A percentile compares a stretch with the other conserved stretches of the same genome.
Evolutionary conservation across 2,329 filamentous ascomycete species (phyloP).

Genomic region (Capronia epimyces): DNA sequence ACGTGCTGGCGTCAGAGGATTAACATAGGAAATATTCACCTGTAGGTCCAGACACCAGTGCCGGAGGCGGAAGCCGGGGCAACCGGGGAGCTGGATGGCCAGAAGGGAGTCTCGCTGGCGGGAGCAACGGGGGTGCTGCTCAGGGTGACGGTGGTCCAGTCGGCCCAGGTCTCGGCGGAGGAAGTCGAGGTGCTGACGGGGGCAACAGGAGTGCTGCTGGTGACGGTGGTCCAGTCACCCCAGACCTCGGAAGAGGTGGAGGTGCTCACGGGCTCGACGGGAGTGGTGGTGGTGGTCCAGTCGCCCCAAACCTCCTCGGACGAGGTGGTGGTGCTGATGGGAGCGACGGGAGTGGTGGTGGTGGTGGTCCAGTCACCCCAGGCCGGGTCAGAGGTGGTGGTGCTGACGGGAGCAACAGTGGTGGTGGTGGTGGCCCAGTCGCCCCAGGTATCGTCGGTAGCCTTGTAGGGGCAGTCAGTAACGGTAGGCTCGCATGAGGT

Average conservation of each 20-base stretch:
- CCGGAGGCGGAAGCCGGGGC: slow-evolving; percentile 16
- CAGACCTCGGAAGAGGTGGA: not conserved
- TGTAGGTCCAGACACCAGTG: slow-evolving; percentile 19
- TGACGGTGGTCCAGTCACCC: slow-evolving; percentile 8
- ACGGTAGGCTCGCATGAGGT: slow-evolving; percentile 58
- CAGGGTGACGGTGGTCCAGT: slow-evolving; percentile 9
- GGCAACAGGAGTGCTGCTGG: slow-evolving; percentile 9
- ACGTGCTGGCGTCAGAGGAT: not conserved
- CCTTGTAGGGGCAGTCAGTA: slow-evolving; percentile 49
- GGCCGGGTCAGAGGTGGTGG: slow-evolving; percentile 2
- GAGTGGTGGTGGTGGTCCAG: not conserved
- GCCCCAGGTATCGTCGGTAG: slow-evolving; percentile 8
- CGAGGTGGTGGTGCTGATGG: slow-evolving; percentile 4
- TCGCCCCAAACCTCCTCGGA: not conserved
- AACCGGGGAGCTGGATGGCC: slow-evolving; percentile 8
- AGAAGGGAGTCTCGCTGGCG: slow-evolving; percentile 3
- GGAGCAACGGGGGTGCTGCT: slow-evolving; percentile 11
- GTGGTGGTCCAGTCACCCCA: slow-evolving; percentile 17
- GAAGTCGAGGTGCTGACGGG: slow-evolving; percentile 1
- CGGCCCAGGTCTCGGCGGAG: slow-evolving; percentile 2
- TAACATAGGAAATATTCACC: slow-evolving; percentile 20
- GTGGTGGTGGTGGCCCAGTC: slow-evolving; percentile 16
- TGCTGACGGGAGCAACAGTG: slow-evolving; percentile 6
- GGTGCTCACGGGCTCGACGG: slow-evolving; percentile 1
- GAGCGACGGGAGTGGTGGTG: slow-evolving; percentile 8